These are phyloP conservation scores for Pseudonectria foliicola DNA, from an alignment of 2,329 filamentous ascomycete genomes.

Conservation along the genomic window DNA sequence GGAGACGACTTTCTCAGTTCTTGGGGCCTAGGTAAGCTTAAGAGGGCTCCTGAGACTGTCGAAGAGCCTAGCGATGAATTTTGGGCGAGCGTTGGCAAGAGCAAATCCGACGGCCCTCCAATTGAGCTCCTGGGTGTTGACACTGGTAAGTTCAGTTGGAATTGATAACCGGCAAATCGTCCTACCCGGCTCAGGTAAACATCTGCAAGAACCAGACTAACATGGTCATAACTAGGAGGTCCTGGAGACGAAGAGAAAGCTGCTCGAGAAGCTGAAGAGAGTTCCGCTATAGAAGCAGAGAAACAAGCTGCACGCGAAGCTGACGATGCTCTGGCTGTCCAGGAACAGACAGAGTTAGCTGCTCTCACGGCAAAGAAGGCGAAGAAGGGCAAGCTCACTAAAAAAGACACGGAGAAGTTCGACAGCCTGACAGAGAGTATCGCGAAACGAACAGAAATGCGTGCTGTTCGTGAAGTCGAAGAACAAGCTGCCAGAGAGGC, in stretches of 20 bases:
- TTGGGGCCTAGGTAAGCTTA: slow-evolving; percentile 49
- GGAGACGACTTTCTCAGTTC: slow-evolving; percentile 49
- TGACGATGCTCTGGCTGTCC: slow-evolving; percentile 15
- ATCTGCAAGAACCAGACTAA: slow-evolving; percentile 39
- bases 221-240: background rate
- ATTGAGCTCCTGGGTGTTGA: slow-evolving; percentile 40
- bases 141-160: slow-evolving; percentile 38
- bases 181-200: slow-evolving; percentile 42
- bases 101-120: slow-evolving; percentile 36
- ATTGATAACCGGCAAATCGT: too few relatives aligned
- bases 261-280: slow-evolving; percentile 21
- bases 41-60: slow-evolving; percentile 27
- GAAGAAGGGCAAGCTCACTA: slow-evolving; percentile 16
- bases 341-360: slow-evolving; percentile 28
- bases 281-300: slow-evolving; percentile 10
- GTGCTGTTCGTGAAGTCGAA: slow-evolving; percentile 21
- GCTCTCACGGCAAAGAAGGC: slow-evolving; percentile 34
- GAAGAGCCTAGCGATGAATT: slow-evolving; percentile 37
- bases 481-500: slow-evolving; percentile 10
- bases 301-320: slow-evolving; percentile 17
- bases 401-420: slow-evolving; percentile 15
- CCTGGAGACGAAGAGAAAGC: slow-evolving; percentile 21
- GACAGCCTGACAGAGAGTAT: slow-evolving; percentile 15
- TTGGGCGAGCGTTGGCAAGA: slow-evolving; percentile 28
- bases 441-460: slow-evolving; percentile 17